A percentile compares a stretch with the other conserved stretches of the same genome.
phyloP scores from a whole-genome alignment of 768 basidiomycete species.

The Exidia glandulosa region DNA sequence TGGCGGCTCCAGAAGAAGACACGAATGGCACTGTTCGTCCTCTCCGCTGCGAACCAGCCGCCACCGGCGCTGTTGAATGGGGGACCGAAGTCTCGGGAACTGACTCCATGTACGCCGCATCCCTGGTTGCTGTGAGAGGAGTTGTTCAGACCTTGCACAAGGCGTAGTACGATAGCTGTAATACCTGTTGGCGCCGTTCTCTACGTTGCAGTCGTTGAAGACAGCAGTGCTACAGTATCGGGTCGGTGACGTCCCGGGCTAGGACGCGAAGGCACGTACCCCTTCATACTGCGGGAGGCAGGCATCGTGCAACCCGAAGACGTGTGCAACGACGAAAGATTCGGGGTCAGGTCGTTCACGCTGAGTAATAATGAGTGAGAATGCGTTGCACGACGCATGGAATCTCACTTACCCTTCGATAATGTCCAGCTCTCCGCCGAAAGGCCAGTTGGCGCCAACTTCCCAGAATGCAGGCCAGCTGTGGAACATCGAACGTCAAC shows the following conservation, averaged over 20 bases:
- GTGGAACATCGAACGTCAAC: background rate
- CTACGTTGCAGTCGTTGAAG: background rate
- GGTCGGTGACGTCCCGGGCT: no score
- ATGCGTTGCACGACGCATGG: background rate
- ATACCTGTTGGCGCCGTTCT: background rate
- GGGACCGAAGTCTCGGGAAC: background rate
- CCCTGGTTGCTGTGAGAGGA: background rate
- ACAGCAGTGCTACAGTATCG: background rate
- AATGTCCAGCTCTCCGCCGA: constrained; percentile 21
- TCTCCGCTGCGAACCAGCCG: constrained; percentile 22
- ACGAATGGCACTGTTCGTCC: constrained; percentile 45
- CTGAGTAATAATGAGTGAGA: background rate
- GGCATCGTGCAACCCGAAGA: background rate
- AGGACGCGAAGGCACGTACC: background rate
- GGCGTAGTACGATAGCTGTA: no score
- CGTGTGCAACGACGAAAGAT: background rate
- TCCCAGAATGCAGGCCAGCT: constrained; percentile 37
- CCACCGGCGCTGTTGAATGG: background rate
- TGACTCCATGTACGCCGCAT: background rate
- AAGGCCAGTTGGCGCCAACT: constrained; percentile 36
- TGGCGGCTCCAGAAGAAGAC: constrained; percentile 60
- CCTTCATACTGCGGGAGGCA: background rate
- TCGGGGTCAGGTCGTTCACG: background rate
- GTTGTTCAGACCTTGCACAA: no score
- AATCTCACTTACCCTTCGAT: constrained; percentile 6